phyloP scores from a whole-genome alignment of 2,329 filamentous ascomycete genomes.

The Hypoxylon sp. region DNA sequence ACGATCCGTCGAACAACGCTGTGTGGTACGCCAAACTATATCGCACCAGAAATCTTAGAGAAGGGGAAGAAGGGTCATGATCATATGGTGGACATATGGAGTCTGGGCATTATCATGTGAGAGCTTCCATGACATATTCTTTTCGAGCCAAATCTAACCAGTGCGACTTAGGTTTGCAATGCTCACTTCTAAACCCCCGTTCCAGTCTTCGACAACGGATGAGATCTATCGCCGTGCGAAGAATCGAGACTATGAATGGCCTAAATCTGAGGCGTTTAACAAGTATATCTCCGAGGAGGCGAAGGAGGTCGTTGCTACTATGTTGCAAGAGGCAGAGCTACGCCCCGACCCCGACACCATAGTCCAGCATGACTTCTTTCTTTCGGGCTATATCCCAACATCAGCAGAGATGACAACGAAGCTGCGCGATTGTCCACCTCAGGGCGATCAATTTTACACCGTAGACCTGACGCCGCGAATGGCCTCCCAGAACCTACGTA shows the following conservation, averaged over 20 bases:
- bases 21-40: slow-evolving; percentile 98
- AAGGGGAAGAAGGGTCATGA: slow-evolving; percentile 95
- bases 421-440: slow-evolving; percentile 68
- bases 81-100: slow-evolving; percentile 99
- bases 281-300: slow-evolving; percentile 80
- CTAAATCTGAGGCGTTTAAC: slow-evolving; percentile 71
- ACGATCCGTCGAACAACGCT: slow-evolving; percentile 88
- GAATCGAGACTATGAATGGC: slow-evolving; percentile 84
- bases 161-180: slow-evolving; percentile 80
- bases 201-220: slow-evolving; percentile 90
- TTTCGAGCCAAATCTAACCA: slow-evolving; percentile 35
- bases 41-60: slow-evolving; percentile 94
- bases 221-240: slow-evolving; percentile 82
- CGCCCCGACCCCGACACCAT: slow-evolving; percentile 82
- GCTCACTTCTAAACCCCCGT: slow-evolving; percentile 94
- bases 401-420: slow-evolving; percentile 68
- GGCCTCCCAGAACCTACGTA: slow-evolving; percentile 61
- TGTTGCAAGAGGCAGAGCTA: slow-evolving; percentile 80
- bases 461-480: slow-evolving; percentile 59
- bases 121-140: slow-evolving; percentile 44
- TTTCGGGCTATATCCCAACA: slow-evolving; percentile 77
- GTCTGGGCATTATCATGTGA: slow-evolving; percentile 94
- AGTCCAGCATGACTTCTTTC: slow-evolving; percentile 84
- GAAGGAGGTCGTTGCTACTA: slow-evolving; percentile 80
- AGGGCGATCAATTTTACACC: slow-evolving; percentile 68